phyloP scores from a whole-genome alignment of 2,329 filamentous ascomycete genomes.

The Fusarium phyllophilum region DNA sequence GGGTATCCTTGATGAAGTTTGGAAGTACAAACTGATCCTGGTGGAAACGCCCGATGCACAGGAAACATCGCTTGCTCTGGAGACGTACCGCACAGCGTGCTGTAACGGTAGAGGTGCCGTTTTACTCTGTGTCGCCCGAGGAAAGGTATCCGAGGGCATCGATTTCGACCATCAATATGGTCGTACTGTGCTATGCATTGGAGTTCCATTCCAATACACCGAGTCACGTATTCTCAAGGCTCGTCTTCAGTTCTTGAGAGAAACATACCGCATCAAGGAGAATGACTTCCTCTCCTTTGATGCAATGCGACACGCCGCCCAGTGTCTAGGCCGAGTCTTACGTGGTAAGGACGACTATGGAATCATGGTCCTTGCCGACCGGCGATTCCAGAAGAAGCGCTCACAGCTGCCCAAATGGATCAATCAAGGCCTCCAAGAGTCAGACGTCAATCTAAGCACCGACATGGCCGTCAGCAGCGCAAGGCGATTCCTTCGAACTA shows the following conservation, averaged over 20 bases:
- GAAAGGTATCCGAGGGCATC: conserved; percentile 97
- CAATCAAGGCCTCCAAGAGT: conserved; percentile 83
- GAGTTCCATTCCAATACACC: conserved; percentile 98
- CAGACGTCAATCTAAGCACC: conserved; percentile 89
- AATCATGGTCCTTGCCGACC: conserved; percentile 98
- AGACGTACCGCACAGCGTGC: conserved; percentile 97
- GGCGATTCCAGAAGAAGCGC: conserved; percentile 91
- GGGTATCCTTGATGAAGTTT: conserved; percentile 96
- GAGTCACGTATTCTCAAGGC: conserved; percentile 97
- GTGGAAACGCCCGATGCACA: conserved; percentile 98
- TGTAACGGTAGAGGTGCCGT: conserved; percentile 96
- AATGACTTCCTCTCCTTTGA: conserved; percentile 99
- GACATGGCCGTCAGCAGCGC: conserved; percentile 94
- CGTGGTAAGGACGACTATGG: conserved; percentile 98
- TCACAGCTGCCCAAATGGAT: conserved; percentile 97
- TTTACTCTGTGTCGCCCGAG: conserved; percentile 92
- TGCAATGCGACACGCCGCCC: conserved; percentile 98
- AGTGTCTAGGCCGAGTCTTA: conserved; percentile 93
- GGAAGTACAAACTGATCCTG: conserved; percentile 98
- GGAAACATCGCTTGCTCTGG: conserved; percentile 92
- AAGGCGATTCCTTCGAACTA: conserved; percentile 87
- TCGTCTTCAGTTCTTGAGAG: conserved; percentile 92
- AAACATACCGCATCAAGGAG: conserved; percentile 95
- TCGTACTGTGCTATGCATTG: conserved; percentile 93
- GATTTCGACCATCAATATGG: conserved; percentile 99